Percentiles rank a stretch among this genome's conserved stretches.
These are phyloP conservation scores for Solanum gracilifrons DNA, from an alignment of 257 asterid species.

Conservation along the genomic window DNA sequence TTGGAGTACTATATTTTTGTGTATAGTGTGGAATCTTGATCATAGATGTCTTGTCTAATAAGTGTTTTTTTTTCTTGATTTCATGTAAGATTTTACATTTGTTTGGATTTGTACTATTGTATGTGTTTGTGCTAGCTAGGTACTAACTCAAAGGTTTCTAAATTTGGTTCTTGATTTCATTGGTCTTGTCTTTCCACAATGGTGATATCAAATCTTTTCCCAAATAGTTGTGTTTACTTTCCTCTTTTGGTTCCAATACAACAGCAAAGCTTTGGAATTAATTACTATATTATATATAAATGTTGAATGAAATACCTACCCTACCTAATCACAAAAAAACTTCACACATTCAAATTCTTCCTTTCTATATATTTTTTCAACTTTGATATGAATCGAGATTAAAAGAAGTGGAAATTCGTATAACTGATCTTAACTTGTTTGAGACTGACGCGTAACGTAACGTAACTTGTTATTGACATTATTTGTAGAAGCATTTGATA, in stretches of 20 bases:
- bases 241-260: slow-evolving; percentile 34
- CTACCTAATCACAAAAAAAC: not conserved
- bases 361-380: not conserved
- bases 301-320: not conserved
- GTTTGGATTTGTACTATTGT: slow-evolving; percentile 19
- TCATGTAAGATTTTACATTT: not conserved
- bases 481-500: slow-evolving; percentile 58
- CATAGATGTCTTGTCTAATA: not conserved
- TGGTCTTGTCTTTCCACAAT: slow-evolving; percentile 59
- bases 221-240: slow-evolving; percentile 21
- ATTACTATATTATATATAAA: not conserved
- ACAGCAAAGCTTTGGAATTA: slow-evolving; percentile 6
- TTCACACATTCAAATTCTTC: not conserved
- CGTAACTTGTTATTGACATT: not conserved
- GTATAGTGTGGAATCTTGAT: not conserved
- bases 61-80: not conserved
- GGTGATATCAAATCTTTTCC: slow-evolving; percentile 31
- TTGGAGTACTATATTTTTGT: not conserved
- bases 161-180: slow-evolving; percentile 26
- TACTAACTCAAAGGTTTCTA: slow-evolving; percentile 18
- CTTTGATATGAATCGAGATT: not conserved
- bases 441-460: not conserved
- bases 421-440: not conserved
- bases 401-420: not conserved
- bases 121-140: slow-evolving; percentile 10